Evolutionary conservation across 1,139 yeast species (phyloP).

Genomic region (Geotrichum reessii): DNA sequence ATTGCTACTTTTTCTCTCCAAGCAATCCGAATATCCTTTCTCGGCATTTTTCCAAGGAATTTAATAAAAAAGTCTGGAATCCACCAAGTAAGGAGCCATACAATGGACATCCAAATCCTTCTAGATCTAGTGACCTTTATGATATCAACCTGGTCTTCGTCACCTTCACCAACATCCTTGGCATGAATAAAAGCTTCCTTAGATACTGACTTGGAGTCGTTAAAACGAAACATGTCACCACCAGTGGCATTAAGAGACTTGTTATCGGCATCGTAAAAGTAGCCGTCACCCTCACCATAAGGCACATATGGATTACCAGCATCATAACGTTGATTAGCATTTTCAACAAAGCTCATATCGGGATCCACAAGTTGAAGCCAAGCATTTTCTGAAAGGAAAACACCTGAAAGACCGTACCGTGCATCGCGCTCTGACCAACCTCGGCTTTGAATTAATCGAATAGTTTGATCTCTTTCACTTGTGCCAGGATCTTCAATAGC

Average conservation of each 20-base stretch:
- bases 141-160: slow-evolving; percentile 35
- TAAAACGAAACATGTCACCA: slow-evolving; percentile 38
- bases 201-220: slow-evolving; percentile 30
- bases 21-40: slow-evolving; percentile 39
- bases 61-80: slow-evolving; percentile 37
- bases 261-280: slow-evolving; percentile 34
- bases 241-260: slow-evolving; percentile 34
- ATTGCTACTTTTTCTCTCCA: slow-evolving; percentile 43
- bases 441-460: slow-evolving; percentile 29
- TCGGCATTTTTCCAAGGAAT: slow-evolving; percentile 32
- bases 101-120: slow-evolving; percentile 37
- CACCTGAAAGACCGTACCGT: slow-evolving; percentile 39
- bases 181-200: slow-evolving; percentile 31
- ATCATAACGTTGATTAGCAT: slow-evolving; percentile 29
- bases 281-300: slow-evolving; percentile 29
- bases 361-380: slow-evolving; percentile 42
- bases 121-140: slow-evolving; percentile 29
- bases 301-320: slow-evolving; percentile 24
- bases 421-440: slow-evolving; percentile 40
- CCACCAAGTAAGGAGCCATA: slow-evolving; percentile 39
- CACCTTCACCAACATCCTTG: slow-evolving; percentile 32
- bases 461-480: slow-evolving; percentile 36
- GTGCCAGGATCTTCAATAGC: slow-evolving; percentile 21
- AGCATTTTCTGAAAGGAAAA: slow-evolving; percentile 39
- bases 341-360: slow-evolving; percentile 33